These are phyloP conservation scores for Pythium inflatum DNA, from an alignment of 352 stramenopile species.

Conservation along the genomic window DNA sequence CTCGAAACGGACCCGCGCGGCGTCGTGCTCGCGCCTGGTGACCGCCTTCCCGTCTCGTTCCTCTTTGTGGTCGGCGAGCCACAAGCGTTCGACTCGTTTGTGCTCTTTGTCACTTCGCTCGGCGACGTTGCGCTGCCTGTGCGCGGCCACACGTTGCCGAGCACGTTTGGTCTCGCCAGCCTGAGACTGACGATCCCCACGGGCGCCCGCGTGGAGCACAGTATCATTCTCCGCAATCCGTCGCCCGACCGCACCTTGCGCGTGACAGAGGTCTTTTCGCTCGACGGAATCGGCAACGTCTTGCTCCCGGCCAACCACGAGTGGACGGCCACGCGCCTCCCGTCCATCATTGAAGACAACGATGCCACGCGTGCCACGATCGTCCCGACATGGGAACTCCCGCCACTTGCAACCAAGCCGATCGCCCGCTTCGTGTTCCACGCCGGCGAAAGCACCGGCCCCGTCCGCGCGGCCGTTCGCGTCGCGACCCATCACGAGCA, in stretches of 20 bases:
- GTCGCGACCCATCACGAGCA: not conserved
- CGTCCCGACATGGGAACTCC: constrained; percentile 44
- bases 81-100: constrained; percentile 26
- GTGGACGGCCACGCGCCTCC: not conserved
- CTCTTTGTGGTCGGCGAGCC: constrained; percentile 40
- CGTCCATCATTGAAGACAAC: constrained; percentile 6
- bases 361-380: no score
- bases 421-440: constrained; percentile 47
- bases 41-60: constrained; percentile 44
- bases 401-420: constrained; percentile 34
- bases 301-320: constrained; percentile 3
- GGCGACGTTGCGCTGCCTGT: constrained; percentile 53
- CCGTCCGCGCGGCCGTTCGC: constrained; percentile 5
- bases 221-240: constrained; percentile 52
- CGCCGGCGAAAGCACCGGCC: constrained; percentile 3
- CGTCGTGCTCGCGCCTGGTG: constrained; percentile 40
- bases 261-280: constrained; percentile 52
- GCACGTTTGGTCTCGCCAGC: constrained; percentile 36
- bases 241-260: constrained; percentile 41
- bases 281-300: constrained; percentile 45
- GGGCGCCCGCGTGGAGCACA: constrained; percentile 37
- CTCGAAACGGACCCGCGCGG: constrained; percentile 42
- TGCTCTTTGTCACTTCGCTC: constrained; percentile 52
- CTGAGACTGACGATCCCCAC: constrained; percentile 41
- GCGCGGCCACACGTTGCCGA: constrained; percentile 35